Evolutionary conservation across 140 eudicot species (phyloP).

Genomic region (Erigeron philadelphicus): DNA sequence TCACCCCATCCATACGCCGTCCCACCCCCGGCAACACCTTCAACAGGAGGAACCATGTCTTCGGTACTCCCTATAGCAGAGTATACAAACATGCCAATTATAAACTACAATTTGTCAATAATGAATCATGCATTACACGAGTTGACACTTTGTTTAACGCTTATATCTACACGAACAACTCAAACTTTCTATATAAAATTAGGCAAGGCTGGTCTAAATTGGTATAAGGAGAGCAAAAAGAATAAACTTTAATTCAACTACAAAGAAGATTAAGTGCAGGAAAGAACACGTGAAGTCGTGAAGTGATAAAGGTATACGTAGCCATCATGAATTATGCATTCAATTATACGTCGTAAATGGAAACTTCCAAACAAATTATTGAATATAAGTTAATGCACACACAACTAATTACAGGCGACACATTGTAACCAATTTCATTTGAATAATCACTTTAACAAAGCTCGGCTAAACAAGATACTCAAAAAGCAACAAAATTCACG

Average conservation of each 20-base stretch:
- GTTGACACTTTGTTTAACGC: neutral
- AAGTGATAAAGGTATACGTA: no score
- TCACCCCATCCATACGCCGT: conserved; percentile 95
- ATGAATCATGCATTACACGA: neutral
- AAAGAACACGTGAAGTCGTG: neutral
- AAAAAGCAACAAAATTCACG: neutral
- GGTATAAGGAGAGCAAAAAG: neutral
- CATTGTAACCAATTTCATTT: neutral
- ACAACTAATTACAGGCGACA: neutral
- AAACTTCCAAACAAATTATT: no score
- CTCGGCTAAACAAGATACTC: neutral
- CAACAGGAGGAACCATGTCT: conserved; percentile 88
- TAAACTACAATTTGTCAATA: neutral
- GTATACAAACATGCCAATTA: neutral
- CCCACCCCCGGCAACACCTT: conserved; percentile 98
- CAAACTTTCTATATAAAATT: neutral
- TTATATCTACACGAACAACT: neutral
- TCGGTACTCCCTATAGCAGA: conserved; percentile 45
- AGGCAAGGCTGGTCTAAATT: neutral
- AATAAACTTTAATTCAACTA: conserved; percentile 7
- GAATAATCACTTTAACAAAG: conserved; percentile 4
- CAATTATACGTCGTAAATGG: neutral
- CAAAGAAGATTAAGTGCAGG: conserved; percentile 9
- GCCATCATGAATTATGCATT: neutral
- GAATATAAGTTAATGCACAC: no score